Evolutionary conservation across 768 basidiomycete species (phyloP).

Genomic region (Podaxis sp.): DNA sequence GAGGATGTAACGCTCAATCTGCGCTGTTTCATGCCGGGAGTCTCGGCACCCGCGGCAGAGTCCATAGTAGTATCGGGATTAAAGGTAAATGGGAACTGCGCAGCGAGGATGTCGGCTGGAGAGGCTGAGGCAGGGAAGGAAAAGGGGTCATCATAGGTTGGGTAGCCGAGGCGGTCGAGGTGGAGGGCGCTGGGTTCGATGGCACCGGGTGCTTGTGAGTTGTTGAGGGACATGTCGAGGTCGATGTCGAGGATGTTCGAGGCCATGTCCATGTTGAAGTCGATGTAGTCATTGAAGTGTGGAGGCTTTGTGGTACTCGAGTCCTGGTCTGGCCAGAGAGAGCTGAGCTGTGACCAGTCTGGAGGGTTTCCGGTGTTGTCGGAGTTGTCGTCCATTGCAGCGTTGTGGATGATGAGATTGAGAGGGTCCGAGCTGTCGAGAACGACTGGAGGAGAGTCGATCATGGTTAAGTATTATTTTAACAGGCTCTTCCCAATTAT

Average conservation of each 20-base stretch:
- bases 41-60: conserved; percentile 24
- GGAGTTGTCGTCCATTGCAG: conserved; percentile 31
- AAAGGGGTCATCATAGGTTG: conserved; percentile 25
- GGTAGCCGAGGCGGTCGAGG: conserved; percentile 30
- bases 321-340: conserved; percentile 43
- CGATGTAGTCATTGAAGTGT: conserved; percentile 39
- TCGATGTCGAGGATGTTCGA: conserved; percentile 41
- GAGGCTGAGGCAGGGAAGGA: conserved; percentile 19
- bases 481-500: background rate
- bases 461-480: no score
- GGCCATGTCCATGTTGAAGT: conserved; percentile 35
- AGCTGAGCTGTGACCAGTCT: conserved; percentile 55
- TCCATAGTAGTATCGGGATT: conserved; percentile 23
- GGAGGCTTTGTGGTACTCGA: conserved; percentile 37
- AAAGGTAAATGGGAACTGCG: conserved; percentile 42
- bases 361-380: conserved; percentile 27
- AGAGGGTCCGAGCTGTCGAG: conserved; percentile 59
- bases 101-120: conserved; percentile 23
- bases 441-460: background rate
- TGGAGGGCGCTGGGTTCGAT: conserved; percentile 68
- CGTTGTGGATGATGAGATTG: conserved; percentile 53
- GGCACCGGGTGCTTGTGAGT: conserved; percentile 38
- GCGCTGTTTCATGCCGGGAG: conserved; percentile 30
- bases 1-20: conserved; percentile 56
- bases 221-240: conserved; percentile 34